These are phyloP conservation scores for Fonsecaea monophora DNA, from an alignment of 2,329 filamentous ascomycete genomes.

Conservation along the genomic window DNA sequence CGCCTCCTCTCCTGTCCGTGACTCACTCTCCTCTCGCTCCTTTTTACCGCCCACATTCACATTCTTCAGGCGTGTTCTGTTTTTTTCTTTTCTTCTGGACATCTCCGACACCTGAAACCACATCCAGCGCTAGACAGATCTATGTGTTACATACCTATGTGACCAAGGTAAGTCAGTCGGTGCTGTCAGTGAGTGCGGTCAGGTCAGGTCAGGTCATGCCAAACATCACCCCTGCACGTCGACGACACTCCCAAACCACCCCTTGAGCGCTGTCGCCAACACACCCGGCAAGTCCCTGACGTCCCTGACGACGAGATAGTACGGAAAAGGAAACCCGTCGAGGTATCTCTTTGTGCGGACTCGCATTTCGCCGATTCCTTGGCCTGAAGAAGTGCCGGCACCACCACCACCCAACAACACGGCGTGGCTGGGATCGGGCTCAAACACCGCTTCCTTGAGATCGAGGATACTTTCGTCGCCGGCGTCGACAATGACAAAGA, in stretches of 20 bases:
- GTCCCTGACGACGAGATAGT: slow-evolving; percentile 93
- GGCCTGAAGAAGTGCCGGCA: slow-evolving; percentile 37
- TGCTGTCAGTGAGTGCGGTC: too few species aligned
- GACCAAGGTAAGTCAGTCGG: too few species aligned
- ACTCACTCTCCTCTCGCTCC: too few species aligned
- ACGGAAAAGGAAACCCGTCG: slow-evolving; percentile 94
- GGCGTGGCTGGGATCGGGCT: slow-evolving; percentile 58
- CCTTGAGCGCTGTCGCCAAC: slow-evolving; percentile 83
- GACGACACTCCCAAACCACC: slow-evolving; percentile 86
- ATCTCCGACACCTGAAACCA: too few species aligned
- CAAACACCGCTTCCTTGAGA: slow-evolving; percentile 84
- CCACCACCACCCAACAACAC: slow-evolving; percentile 45
- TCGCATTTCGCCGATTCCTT: slow-evolving; percentile 61
- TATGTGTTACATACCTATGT: too few species aligned
- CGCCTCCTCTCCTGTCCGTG: too few species aligned
- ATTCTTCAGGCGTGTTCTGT: too few species aligned
- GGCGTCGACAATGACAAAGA: slow-evolving; percentile 94
- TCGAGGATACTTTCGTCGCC: slow-evolving; percentile 71
- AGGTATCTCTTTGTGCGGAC: slow-evolving; percentile 89
- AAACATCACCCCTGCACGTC: slow-evolving; percentile 27
- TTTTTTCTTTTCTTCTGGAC: too few species aligned
- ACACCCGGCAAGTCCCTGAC: slow-evolving; percentile 89
- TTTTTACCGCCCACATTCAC: too few species aligned
- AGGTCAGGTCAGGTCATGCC: too few species aligned
- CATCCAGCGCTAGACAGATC: too few species aligned